Base-by-base conservation (phyloP, 139 green algal species). In the Picochlorum sp. region DNA sequence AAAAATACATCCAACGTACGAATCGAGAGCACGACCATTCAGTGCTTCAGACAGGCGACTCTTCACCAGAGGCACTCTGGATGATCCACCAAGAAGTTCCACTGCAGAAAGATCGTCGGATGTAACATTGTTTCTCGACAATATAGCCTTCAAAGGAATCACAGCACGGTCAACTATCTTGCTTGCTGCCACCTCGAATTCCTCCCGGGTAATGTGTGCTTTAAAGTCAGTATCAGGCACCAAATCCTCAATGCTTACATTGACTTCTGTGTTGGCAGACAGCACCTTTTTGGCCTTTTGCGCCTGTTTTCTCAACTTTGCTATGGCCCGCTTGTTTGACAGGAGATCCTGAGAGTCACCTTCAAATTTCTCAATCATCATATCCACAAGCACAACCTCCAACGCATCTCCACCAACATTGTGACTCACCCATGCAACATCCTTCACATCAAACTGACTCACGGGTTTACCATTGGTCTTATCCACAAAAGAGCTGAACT, bases 201-300 rank as follows among this genome's bases (percentile, higher is more conserved):
- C 72, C 10, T 85, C 77, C 15, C 81, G 59, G 15, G 66, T 79
- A 61, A 91, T 83, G 50, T 51, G 64, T 21, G 62, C 71, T 54
- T 75, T 54, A 68, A 97, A 97, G 82, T 99, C 94, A n/a, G 67
- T 68, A 45, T 91, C 90, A 13, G 91, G 77, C 26, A 85, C 71
- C 31, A 99, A 72, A 64, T 92, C 86, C 73, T 99, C 94, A 26
- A 97, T 88, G 26, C 63, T 84, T 50, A 97, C 66, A 21, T 89
- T 88, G 8, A 92, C 93, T 23, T 83, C 81, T 13, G 57, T 85
- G 80, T 99, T 99, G 72, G 94, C 94, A 23, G 79, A 92, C 37
- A 99, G 86, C 11, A 99, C 82, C 67, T 98, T 87, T 81, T 98
- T 98, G 18, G 90, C 96, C 55, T 87, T 84, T 34, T 86, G 84